phyloP scores from a whole-genome alignment of 176 grass and related monocot species.

The Oryza coarctata region DNA sequence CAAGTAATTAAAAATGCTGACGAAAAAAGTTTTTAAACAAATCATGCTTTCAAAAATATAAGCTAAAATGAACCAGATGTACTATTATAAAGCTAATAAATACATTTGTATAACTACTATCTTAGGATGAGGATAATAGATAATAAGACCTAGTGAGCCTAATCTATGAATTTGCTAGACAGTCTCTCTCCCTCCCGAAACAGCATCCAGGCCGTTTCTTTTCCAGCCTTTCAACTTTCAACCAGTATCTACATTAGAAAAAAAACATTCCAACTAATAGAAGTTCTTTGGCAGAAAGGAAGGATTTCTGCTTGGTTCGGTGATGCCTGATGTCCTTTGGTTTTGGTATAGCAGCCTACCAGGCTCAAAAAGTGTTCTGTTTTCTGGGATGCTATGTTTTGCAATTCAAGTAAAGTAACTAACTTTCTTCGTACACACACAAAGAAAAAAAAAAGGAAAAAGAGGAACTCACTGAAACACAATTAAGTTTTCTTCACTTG shows the following conservation, averaged over 20 bases:
- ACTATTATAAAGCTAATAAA: too few relatives aligned
- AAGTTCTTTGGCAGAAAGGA: slow-evolving; percentile 5
- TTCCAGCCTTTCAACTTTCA: slow-evolving; percentile 4
- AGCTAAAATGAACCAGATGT: too few relatives aligned
- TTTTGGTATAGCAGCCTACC: neutral
- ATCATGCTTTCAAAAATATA: too few relatives aligned
- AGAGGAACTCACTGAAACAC: neutral
- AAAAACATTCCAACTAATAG: slow-evolving; percentile 19
- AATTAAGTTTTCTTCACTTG: neutral
- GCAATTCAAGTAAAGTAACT: slow-evolving; percentile 40
- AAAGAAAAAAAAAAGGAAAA: neutral
- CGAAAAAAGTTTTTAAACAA: too few relatives aligned
- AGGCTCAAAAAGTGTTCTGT: slow-evolving; percentile 25
- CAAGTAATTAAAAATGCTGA: too few relatives aligned
- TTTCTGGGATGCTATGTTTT: slow-evolving; percentile 34
- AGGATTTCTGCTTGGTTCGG: slow-evolving; percentile 11
- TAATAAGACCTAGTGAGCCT: too few relatives aligned
- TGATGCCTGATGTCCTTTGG: neutral
- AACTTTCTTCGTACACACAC: neutral
- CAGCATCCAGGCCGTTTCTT: neutral
- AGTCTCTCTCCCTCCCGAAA: too few relatives aligned
- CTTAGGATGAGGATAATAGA: too few relatives aligned
- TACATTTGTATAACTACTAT: too few relatives aligned
- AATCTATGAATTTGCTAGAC: too few relatives aligned
- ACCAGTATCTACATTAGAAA: neutral